phyloP scores from a whole-genome alignment of 352 stramenopile genomes.

The Sclerospora graminicola region DNA sequence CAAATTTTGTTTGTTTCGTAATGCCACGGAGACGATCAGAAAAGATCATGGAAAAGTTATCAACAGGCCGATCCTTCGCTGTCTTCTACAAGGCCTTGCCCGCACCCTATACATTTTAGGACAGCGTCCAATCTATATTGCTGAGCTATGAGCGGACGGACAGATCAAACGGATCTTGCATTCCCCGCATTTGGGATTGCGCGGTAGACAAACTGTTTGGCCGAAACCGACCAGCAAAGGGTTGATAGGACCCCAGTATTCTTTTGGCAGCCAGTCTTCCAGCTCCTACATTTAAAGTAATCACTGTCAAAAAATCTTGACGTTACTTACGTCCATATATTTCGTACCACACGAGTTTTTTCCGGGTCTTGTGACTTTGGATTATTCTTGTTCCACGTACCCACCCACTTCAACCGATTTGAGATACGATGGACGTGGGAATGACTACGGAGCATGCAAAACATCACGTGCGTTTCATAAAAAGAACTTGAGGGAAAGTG shows the following conservation, averaged over 20 bases:
- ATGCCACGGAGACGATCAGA: too few relatives aligned
- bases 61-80: too few relatives aligned
- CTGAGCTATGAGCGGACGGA: conserved; percentile 36
- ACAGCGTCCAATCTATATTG: too few relatives aligned
- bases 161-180: conserved; percentile 64
- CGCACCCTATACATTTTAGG: too few relatives aligned
- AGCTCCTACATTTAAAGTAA: conserved; percentile 50
- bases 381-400: conserved; percentile 78
- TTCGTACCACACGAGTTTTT: conserved; percentile 72
- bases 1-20: too few relatives aligned
- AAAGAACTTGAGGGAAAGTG: too few relatives aligned
- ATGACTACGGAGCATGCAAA: too few relatives aligned
- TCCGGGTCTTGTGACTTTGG: conserved; percentile 83
- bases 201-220: conserved; percentile 84
- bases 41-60: too few relatives aligned
- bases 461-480: too few relatives aligned
- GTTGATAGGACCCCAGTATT: conserved; percentile 89
- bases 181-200: conserved; percentile 58
- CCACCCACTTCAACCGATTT: conserved; percentile 91
- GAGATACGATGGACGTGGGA: too few relatives aligned
- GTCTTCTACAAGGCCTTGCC: too few relatives aligned
- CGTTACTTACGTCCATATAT: background rate
- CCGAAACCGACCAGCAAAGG: conserved; percentile 92
- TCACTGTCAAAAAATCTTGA: background rate
- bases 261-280: conserved; percentile 89